phyloP scores from a whole-genome alignment of 805 yeast genomes.

The Sugiyamaella mastotermitis region DNA sequence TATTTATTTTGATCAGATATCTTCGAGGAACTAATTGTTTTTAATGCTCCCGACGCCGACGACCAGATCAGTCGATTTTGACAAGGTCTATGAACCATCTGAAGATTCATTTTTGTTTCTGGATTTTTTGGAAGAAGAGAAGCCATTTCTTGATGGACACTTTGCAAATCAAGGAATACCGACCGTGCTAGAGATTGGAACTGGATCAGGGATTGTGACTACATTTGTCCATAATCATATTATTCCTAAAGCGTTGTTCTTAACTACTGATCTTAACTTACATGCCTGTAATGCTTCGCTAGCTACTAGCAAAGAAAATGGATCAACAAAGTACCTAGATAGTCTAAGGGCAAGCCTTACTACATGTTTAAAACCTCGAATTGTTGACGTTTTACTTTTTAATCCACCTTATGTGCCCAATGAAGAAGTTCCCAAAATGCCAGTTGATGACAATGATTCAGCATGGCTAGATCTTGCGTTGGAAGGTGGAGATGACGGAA shows the following conservation, averaged over 20 bases:
- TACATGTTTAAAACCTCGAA: constrained; percentile 37
- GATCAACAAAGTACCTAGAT: constrained; percentile 34
- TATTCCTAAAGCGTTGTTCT: constrained; percentile 38
- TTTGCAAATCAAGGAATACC: constrained; percentile 3
- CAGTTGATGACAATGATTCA: constrained; percentile 53
- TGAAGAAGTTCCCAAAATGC: constrained; percentile 46
- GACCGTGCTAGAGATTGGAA: constrained; percentile 75
- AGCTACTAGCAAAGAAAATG: constrained; percentile 37
- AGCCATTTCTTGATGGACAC: constrained; percentile 26
- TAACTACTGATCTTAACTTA: constrained; percentile 79
- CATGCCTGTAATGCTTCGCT: constrained; percentile 57
- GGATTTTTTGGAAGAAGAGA: constrained; percentile 69
- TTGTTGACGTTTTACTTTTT: constrained; percentile 71
- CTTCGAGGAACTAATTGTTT: too few species aligned
- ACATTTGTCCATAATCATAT: constrained; percentile 64
- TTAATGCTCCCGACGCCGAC: constrained; percentile 84
- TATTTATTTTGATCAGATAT: too few species aligned
- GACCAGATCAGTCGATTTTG: constrained; percentile 48
- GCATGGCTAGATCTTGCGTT: constrained; percentile 87
- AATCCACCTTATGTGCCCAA: constrained; percentile 98
- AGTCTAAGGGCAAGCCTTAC: constrained; percentile 55
- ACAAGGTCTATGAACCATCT: constrained; percentile 87
- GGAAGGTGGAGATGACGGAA: constrained; percentile 85
- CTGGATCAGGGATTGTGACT: constrained; percentile 87
- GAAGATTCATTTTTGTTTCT: constrained; percentile 85